Base-by-base conservation (phyloP, 352 stramenopile genomes). In the Pythium sukuiense region DNA sequence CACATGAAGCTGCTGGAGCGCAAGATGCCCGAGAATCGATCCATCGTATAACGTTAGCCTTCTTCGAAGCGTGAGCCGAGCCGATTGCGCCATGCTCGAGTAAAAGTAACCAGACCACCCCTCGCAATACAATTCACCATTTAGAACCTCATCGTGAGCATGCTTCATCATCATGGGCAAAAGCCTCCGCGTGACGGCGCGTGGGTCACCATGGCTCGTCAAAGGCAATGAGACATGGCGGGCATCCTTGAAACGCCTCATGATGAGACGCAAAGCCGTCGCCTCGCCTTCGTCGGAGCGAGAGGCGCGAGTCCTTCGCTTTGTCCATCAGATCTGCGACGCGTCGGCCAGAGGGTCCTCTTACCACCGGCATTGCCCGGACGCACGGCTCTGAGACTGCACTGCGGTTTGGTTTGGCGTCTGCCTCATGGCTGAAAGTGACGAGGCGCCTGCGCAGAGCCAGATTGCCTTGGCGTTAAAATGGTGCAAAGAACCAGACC, bases 1-100 rank as follows among this genome's bases (percentile, higher is more conserved):
- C 72, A 83, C 52, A 76, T 90, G 69, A 88, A 90, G 69, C 60
- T 89, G 54, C 74, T 92, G 55, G 65, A 73, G 30, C 72, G 63
- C 50, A 74, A 87, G 65, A 62, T 90, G 48, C 80, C 83, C 6
- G 70, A 83, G 39, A 77, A 80, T 30, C 80, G 79, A 32, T 77
- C 89, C 26, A 83, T 87, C 57, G 75, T 81, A 57, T 88, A 78
- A 55, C 35, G 6, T 16, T 45, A 59, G 26, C 24, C 29, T 58
- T 54, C 29, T 29, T n/a, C 24, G 8, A 24, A 2, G 67, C 53
- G 13, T 53, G 39, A 35, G 20, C 20, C 7, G 20, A 30, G n/a
- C n/a, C n/a, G n/a, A n/a, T 52, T 52, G 45, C 45, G 45, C 45
- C 45, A 52, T 14, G 45, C 45, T 27, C n/a, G 20, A 20, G 41